Evolutionary conservation across 2,329 filamentous ascomycete genomes (phyloP).

Genomic region (Ascocoryne sarcoides): DNA sequence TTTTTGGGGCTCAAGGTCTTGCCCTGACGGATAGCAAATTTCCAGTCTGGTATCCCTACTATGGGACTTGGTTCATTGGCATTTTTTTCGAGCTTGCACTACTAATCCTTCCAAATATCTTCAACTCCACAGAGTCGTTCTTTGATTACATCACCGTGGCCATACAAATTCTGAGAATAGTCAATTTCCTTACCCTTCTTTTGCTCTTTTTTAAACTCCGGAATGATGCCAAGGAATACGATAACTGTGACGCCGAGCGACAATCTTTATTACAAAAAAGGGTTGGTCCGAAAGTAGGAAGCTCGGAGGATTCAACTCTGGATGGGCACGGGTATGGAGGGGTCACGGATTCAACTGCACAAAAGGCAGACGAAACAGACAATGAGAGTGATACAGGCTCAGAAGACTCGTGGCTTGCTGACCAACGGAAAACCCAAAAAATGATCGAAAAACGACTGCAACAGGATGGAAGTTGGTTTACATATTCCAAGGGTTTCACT

Average conservation of each 20-base stretch:
- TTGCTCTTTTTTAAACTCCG: slow-evolving; percentile 27
- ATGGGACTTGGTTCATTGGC: slow-evolving; percentile 52
- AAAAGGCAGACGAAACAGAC: slow-evolving; percentile 15
- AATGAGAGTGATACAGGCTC: slow-evolving; percentile 29
- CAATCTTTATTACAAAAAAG: slow-evolving; percentile 46
- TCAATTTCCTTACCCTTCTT: slow-evolving; percentile 29
- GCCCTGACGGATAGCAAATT: slow-evolving; percentile 42
- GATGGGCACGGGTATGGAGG: slow-evolving; percentile 23
- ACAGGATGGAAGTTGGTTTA: slow-evolving; percentile 67
- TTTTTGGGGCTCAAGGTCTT: slow-evolving; percentile 53
- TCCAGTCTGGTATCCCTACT: slow-evolving; percentile 53
- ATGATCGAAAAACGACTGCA: slow-evolving; percentile 60
- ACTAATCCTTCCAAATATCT: slow-evolving; percentile 30
- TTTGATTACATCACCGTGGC: slow-evolving; percentile 20
- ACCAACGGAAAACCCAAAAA: slow-evolving; percentile 44
- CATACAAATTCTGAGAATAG: slow-evolving; percentile 23
- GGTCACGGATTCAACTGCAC: slow-evolving; percentile 11
- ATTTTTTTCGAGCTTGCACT: slow-evolving; percentile 46
- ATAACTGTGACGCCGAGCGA: slow-evolving; percentile 44
- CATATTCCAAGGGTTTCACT: slow-evolving; percentile 65
- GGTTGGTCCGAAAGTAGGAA: slow-evolving; percentile 26
- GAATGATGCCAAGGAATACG: slow-evolving; percentile 24
- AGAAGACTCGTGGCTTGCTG: slow-evolving; percentile 47
- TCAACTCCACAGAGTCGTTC: slow-evolving; percentile 12
- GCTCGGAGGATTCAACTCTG: slow-evolving; percentile 15